Evolutionary conservation across 192 early-diverging fungal genomes (phyloP), one percentile per base, ranked within the genome.

Genomic region (Mortierella antarctica): DNA sequence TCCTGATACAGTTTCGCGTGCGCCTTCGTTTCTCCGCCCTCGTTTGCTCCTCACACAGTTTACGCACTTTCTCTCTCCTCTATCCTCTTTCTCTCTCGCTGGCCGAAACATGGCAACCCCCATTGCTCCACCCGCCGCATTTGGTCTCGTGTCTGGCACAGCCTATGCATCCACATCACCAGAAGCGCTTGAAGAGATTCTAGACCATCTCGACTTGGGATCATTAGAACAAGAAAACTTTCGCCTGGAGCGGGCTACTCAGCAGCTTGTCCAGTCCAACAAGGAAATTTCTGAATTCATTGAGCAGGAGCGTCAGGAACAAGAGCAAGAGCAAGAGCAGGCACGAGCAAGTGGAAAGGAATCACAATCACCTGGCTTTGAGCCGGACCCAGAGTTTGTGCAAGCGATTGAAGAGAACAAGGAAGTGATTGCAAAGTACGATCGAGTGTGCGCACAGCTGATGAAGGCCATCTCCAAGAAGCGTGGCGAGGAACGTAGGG

Each of bases 371-470:
- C 45, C 0, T 56, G 14, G 21, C 8, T 41, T 57, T 15, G 62
- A 71, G 7, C 70, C 77, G 14, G 77, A 80, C 42, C 77, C 77
- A 55, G 77, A 80, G 48, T 80, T 80, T 64, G 44, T 80, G 55
- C 20, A 72, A 20, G 77, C 77, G 53, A 80, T 80, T 45, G 70
- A 80, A 13, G 77, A 80, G 55, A 80, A 80, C 55, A 62, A 68
- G 54, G 65, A 20, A 11, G 60, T 80, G 42, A 80, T 80, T 52
- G 64, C 41, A 1, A 80, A 80, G 48, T 80, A 80, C 8, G 65
- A 72, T 13, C 23, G 39, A n/a, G 72, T 60, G 2, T 80, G 77
- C 21, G 64, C 20, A 7, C 41, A 67, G 3, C 41, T 80, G 47
- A 68, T 44, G 55, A 55, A 17, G 5, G 65, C 65, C 13, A 80